Conservation (phyloP, 2,329 filamentous ascomycete genomes). For the Penicillium sp. region DNA sequence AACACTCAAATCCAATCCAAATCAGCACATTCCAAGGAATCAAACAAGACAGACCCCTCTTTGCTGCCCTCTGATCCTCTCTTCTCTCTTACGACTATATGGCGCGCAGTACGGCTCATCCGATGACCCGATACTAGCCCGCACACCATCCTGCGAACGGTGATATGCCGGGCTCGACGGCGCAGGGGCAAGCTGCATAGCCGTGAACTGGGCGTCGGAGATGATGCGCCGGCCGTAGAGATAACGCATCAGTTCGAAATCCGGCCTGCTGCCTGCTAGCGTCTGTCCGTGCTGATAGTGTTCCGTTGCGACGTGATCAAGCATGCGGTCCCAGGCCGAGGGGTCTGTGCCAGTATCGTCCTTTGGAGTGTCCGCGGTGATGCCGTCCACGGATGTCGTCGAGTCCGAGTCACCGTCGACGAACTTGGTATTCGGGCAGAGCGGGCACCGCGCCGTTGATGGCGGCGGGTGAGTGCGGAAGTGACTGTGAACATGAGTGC, state of each 20-base stretch:
- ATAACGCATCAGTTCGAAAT: conserved; percentile 48
- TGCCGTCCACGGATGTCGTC: background rate
- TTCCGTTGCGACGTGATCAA: conserved; percentile 41
- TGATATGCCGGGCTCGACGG: conserved; percentile 39
- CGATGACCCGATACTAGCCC: conserved; percentile 38
- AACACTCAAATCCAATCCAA: background rate
- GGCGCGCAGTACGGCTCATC: conserved; percentile 42
- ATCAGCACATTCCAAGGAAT: conserved; percentile 1
- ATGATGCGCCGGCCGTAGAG: conserved; percentile 45
- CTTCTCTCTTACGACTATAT: conserved; percentile 41
- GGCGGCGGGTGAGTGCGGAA: conserved; percentile 44
- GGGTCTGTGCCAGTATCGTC: conserved; percentile 2
- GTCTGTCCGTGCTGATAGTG: conserved; percentile 45
- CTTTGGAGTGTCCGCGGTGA: background rate
- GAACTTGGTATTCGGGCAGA: conserved; percentile 35
- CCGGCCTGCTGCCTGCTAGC: conserved; percentile 40
- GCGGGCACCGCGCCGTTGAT: conserved; percentile 42
- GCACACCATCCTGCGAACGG: conserved; percentile 36
- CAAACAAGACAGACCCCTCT: conserved; percentile 35
- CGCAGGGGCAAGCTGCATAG: conserved; percentile 41
- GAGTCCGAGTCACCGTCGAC: conserved; percentile 19
- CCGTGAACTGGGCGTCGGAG: conserved; percentile 44
- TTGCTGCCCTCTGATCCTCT: conserved; percentile 37
- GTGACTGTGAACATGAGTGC: conserved; percentile 46
- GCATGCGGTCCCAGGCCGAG: conserved; percentile 43